Percentiles rank a stretch among this genome's conserved stretches.
These are phyloP conservation scores for Beauveria pseudobassiana DNA, from an alignment of 2,329 filamentous ascomycete genomes.

Conservation along the genomic window DNA sequence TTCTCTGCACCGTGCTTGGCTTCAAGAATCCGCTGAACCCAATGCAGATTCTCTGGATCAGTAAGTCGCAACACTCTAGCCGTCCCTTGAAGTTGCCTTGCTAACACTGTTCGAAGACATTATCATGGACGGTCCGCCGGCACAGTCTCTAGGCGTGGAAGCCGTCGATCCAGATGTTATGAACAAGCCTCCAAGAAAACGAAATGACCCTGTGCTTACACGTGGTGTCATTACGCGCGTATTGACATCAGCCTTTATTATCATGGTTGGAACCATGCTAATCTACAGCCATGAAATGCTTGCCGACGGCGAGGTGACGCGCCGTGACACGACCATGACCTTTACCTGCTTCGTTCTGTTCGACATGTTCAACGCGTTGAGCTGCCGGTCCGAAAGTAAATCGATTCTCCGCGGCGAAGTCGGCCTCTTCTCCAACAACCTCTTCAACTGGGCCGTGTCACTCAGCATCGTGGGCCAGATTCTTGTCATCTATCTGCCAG, in stretches of 20 bases:
- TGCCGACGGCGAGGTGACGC: conserved; percentile 71
- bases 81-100: neutral
- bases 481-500: conserved; percentile 89
- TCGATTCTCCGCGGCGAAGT: conserved; percentile 82
- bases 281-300: conserved; percentile 92
- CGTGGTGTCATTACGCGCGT: conserved; percentile 74
- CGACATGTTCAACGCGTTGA: conserved; percentile 98
- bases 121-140: conserved; percentile 97
- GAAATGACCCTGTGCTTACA: conserved; percentile 87
- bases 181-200: conserved; percentile 75
- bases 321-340: conserved; percentile 96
- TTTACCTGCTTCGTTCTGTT: conserved; percentile 99
- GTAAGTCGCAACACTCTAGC: conserved; percentile 47
- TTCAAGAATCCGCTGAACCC: conserved; percentile 95
- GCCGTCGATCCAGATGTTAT: conserved; percentile 92
- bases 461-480: conserved; percentile 79
- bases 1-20: conserved; percentile 85
- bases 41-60: conserved; percentile 99
- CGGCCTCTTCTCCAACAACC: conserved; percentile 73
- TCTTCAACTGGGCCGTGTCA: conserved; percentile 94
- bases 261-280: conserved; percentile 85
- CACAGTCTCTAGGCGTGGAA: conserved; percentile 93
- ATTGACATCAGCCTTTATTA: conserved; percentile 76
- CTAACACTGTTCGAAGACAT: conserved; percentile 57
- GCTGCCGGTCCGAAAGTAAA: conserved; percentile 86